Evolutionary conservation across 2,329 filamentous ascomycete species (phyloP).

Genomic region (Penicillium freii): DNA sequence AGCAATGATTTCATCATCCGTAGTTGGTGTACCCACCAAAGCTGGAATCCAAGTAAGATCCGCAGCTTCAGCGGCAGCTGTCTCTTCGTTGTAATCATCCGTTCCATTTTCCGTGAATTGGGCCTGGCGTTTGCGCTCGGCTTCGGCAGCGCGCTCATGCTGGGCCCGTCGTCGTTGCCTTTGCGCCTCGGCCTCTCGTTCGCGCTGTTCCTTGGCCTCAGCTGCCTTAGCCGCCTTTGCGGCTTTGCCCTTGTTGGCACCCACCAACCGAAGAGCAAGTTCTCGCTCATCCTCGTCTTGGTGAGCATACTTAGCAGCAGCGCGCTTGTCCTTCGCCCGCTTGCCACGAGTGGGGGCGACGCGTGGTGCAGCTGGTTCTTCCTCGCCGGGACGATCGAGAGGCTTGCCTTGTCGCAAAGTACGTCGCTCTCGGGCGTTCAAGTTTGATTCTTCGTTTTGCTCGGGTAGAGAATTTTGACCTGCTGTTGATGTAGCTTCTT

Average conservation of each 20-base stretch:
- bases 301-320: slow-evolving; percentile 82
- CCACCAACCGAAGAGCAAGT: slow-evolving; percentile 82
- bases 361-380: slow-evolving; percentile 23
- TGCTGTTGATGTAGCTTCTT: slow-evolving; percentile 20
- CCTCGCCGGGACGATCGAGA: slow-evolving; percentile 17
- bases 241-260: slow-evolving; percentile 56
- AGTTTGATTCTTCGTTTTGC: slow-evolving; percentile 29
- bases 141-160: slow-evolving; percentile 71
- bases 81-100: slow-evolving; percentile 59
- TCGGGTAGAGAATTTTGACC: slow-evolving; percentile 26
- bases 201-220: slow-evolving; percentile 63
- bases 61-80: slow-evolving; percentile 46
- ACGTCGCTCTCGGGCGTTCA: slow-evolving; percentile 47
- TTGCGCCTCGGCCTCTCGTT: slow-evolving; percentile 69
- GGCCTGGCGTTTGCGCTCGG: slow-evolving; percentile 63
- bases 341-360: slow-evolving; percentile 62
- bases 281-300: slow-evolving; percentile 93
- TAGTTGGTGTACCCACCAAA: slow-evolving; percentile 71
- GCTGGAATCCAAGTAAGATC: slow-evolving; percentile 60
- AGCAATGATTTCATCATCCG: slow-evolving; percentile 71
- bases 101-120: slow-evolving; percentile 68
- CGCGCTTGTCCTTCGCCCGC: slow-evolving; percentile 79
- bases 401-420: slow-evolving; percentile 32
- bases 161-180: slow-evolving; percentile 75
- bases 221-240: slow-evolving; percentile 63